Conservation (phyloP, 2,329 filamentous ascomycete species). For the Diaporthe nobilis region DNA sequence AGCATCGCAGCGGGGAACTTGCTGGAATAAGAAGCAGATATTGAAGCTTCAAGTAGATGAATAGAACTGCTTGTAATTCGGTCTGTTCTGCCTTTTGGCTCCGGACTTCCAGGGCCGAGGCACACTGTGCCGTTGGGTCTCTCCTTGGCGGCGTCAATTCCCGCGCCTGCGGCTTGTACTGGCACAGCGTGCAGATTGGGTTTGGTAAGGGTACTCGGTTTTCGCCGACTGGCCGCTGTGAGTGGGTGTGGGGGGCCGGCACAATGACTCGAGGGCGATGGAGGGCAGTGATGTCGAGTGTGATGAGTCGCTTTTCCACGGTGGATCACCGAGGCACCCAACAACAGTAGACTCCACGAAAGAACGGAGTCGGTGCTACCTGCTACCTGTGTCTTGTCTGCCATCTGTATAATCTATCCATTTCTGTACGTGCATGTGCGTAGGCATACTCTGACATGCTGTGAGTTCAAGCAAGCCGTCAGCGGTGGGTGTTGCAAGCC, state of each 20-base stretch:
- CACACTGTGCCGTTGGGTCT: background rate
- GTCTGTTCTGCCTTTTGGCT: too few relatives aligned
- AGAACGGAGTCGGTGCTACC: too few relatives aligned
- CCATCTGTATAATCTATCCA: background rate
- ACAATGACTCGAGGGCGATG: background rate
- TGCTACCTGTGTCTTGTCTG: rapidly evolving
- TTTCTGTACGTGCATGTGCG: background rate
- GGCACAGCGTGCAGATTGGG: background rate
- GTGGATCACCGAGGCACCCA: too few relatives aligned
- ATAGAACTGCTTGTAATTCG: constrained; percentile 19
- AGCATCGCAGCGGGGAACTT: background rate
- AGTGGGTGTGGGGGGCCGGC: background rate
- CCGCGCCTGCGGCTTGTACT: background rate
- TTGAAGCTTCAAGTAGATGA: background rate
- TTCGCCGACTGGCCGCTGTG: background rate
- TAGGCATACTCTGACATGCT: background rate
- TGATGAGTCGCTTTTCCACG: background rate
- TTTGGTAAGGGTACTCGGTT: background rate
- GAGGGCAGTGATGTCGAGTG: background rate
- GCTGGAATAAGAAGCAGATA: background rate
- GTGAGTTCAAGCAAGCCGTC: background rate
- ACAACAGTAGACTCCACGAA: background rate
- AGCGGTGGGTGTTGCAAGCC: background rate
- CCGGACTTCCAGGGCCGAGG: too few relatives aligned
- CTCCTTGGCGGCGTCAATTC: background rate